Evolutionary conservation across 441 rosid species (phyloP), one percentile per base, ranked within the genome.

Genomic region (Pelargonium citronellum): DNA sequence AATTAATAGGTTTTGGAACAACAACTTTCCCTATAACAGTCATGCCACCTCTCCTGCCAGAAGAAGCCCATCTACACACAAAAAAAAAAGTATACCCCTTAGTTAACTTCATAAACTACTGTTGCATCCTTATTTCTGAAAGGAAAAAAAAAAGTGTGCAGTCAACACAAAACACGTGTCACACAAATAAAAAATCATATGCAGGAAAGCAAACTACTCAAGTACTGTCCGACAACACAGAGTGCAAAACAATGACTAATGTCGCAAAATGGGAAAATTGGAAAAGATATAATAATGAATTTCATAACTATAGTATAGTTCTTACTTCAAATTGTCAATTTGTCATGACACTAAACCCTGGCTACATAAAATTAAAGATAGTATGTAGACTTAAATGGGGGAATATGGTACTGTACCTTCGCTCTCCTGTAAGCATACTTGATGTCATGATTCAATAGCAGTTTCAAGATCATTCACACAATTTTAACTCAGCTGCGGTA

Each of bases 1-100:
- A 81, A 78, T 96, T 96, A 71, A 96, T 91, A 27, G 99, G 99
- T 81, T 91, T 96, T 4, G 99, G 99, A 80, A 93, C 98, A 70
- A 90, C 85, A 69, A 95, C 92, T 80, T 95, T 95, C 71, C 99
- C 99, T 80, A 95, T 74, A 61, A 87, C 86, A 68, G 91, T 90
- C 99, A 92, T 90, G 71, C 92, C 90, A 70, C 94, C 83, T 86
- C 96, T 87, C 84, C 95, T 86, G 27, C 64, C 64, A 79, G 86
- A 73, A 80, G 97, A 71, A 77, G 88, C 84, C 97, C 95, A 87
- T 86, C 98, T 92, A 58, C 22, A 58, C 20, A 58, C 13, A n/a
- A n/a, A 85, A 79, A 73, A 71, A 62, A 67, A 61, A 68, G 69
- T 63, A 51, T 70, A 61, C 39, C 73, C 39, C 34, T 60, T 68